Evolutionary conservation across 768 basidiomycete species (phyloP).

Genomic region (Tubosaeta sp.): DNA sequence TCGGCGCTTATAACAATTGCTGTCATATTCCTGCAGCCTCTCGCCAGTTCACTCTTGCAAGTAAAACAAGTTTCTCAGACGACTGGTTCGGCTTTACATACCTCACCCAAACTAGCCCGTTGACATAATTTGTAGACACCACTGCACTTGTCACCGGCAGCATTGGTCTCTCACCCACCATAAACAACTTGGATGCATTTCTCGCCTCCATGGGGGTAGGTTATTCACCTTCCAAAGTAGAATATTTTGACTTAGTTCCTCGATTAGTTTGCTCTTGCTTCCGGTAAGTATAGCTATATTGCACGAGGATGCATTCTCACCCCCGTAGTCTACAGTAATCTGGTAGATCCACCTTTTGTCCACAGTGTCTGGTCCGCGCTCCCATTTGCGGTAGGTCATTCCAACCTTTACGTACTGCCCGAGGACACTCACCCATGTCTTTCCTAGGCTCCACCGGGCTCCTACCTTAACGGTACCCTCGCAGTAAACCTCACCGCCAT

Average conservation of each 20-base stretch:
- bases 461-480: slow-evolving; percentile 50
- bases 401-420: not conserved
- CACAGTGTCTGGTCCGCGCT: slow-evolving; percentile 48
- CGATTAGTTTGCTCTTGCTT: slow-evolving; percentile 32
- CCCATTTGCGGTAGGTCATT: slow-evolving; percentile 40
- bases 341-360: slow-evolving; percentile 60
- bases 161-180: slow-evolving; percentile 44
- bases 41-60: slow-evolving; percentile 42
- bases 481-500: slow-evolving; percentile 48
- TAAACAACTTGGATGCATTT: slow-evolving; percentile 47
- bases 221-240: slow-evolving; percentile 1
- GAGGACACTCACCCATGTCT: not conserved
- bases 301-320: not conserved
- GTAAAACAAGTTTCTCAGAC: slow-evolving; percentile 18
- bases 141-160: slow-evolving; percentile 38
- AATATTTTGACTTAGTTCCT: slow-evolving; percentile 8
- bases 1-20: slow-evolving; percentile 47
- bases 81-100: slow-evolving; percentile 4
- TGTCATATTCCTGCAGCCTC: slow-evolving; percentile 51
- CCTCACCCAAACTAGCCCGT: slow-evolving; percentile 5
- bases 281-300: slow-evolving; percentile 12
- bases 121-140: slow-evolving; percentile 26
- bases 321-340: slow-evolving; percentile 29
- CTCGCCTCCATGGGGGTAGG: slow-evolving; percentile 56
- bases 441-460: slow-evolving; percentile 39